Conservation (phyloP, 371 early-diverging fungal genomes). For the Rhizomucor pusillus region DNA sequence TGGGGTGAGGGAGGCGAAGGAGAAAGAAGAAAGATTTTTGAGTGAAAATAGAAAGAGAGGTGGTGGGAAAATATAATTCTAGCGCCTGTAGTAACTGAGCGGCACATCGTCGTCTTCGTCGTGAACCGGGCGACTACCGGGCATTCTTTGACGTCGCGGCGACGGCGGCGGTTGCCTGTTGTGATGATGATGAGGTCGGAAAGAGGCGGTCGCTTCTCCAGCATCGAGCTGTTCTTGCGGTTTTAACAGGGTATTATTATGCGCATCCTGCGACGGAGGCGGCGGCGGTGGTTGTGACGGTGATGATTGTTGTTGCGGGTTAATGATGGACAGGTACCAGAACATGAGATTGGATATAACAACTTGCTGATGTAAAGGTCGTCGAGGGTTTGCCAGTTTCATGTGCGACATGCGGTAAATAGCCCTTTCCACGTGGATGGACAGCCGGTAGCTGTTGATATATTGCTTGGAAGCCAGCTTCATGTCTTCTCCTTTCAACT, state of each 20-base stretch:
- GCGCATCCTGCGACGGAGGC: slow-evolving; percentile 34
- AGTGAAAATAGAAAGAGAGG: not conserved
- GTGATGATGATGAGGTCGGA: slow-evolving; percentile 15
- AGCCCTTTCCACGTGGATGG: slow-evolving; percentile 61
- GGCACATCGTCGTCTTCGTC: slow-evolving; percentile 33
- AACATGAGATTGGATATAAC: slow-evolving; percentile 77
- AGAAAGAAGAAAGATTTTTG: not conserved
- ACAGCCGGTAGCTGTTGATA: slow-evolving; percentile 5
- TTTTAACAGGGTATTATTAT: slow-evolving; percentile 53
- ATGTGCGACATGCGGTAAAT: slow-evolving; percentile 69
- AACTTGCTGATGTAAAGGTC: slow-evolving; percentile 73
- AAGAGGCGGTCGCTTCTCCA: slow-evolving; percentile 30
- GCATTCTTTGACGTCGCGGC: not conserved
- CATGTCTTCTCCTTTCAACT: no score
- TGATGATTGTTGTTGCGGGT: slow-evolving; percentile 67
- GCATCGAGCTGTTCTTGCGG: slow-evolving; percentile 32
- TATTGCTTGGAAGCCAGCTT: not conserved
- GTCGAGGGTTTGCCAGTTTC: slow-evolving; percentile 68
- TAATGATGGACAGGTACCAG: slow-evolving; percentile 56
- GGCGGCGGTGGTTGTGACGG: slow-evolving; percentile 83
- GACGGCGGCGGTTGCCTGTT: slow-evolving; percentile 1
- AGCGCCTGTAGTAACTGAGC: slow-evolving; percentile 18
- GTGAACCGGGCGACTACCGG: not conserved
- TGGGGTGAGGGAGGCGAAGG: no score
- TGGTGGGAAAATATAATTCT: not conserved